These are phyloP conservation scores for Ambrosiella xylebori DNA, from an alignment of 2,329 filamentous ascomycete species.

Conservation along the genomic window DNA sequence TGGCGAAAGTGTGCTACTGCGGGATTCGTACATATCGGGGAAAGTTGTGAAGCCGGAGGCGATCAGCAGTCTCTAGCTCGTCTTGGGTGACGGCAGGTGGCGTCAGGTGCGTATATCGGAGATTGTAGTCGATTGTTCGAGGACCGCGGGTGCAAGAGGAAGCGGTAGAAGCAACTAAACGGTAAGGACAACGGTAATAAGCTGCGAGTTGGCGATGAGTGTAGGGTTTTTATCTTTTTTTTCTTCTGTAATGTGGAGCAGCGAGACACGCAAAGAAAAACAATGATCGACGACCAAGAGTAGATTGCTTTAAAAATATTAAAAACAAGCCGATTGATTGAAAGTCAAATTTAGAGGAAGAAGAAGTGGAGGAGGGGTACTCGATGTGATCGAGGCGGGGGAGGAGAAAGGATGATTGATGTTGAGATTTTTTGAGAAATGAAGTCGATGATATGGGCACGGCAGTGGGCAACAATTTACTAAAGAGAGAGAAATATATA, in stretches of 20 bases:
- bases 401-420: not conserved
- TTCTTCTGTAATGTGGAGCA: too few relatives aligned
- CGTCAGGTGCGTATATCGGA: not conserved
- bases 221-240: too few relatives aligned
- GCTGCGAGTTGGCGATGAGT: too few relatives aligned
- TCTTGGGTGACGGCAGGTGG: not conserved
- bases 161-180: too few relatives aligned
- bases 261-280: not conserved
- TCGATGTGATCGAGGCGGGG: not conserved
- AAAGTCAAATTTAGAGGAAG: not conserved
- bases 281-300: not conserved
- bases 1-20: slow-evolving; percentile 5
- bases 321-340: too few relatives aligned
- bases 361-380: not conserved
- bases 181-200: too few relatives aligned
- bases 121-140: too few relatives aligned
- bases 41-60: not conserved
- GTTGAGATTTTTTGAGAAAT: not conserved
- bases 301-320: not conserved
- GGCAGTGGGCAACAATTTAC: not conserved
- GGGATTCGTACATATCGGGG: slow-evolving; percentile 11
- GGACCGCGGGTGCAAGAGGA: too few relatives aligned
- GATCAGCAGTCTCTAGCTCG: slow-evolving; percentile 1
- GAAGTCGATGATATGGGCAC: not conserved
- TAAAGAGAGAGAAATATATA: not conserved